Evolutionary conservation across 805 yeast species (phyloP).

Genomic region (Lachancea lanzarotensis): DNA sequence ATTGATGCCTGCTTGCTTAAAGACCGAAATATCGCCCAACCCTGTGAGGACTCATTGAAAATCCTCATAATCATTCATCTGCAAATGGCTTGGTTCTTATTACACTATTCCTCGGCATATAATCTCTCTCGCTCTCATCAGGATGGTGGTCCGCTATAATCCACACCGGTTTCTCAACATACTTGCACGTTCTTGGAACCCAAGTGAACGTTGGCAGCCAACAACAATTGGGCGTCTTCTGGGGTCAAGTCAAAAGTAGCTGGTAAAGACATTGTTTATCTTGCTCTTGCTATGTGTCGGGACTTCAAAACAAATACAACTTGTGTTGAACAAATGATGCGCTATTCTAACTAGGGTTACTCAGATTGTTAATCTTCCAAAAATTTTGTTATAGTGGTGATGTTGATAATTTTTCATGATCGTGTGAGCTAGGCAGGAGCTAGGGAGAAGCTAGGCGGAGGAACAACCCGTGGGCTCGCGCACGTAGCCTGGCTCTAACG

Average conservation of each 20-base stretch:
- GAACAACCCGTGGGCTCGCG: no score
- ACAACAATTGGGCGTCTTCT: constrained; percentile 97
- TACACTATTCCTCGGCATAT: no score
- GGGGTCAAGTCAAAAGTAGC: constrained; percentile 88
- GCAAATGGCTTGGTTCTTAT: no score
- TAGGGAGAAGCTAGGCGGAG: background rate
- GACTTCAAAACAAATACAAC: constrained; percentile 11
- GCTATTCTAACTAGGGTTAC: constrained; percentile 4
- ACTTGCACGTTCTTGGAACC: constrained; percentile 99
- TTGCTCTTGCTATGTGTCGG: constrained; percentile 26
- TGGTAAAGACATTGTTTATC: constrained; percentile 63
- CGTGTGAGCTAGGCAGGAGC: background rate
- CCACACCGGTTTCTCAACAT: constrained; percentile 37
- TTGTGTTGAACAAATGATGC: background rate
- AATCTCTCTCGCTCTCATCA: background rate
- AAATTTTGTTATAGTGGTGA: constrained; percentile 5
- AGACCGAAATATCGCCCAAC: no score
- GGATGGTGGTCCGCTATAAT: background rate
- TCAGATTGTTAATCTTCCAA: constrained; percentile 8
- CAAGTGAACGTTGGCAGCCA: constrained; percentile 99
- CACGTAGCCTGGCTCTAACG: background rate
- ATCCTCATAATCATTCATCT: background rate
- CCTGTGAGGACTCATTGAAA: no score
- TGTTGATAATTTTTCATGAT: constrained; percentile 4
- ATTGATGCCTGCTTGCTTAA: no score